Evolutionary conservation across 192 early-diverging fungal genomes (phyloP), one percentile per base, ranked within the genome.

Genomic region (Glomus cerebriforme): DNA sequence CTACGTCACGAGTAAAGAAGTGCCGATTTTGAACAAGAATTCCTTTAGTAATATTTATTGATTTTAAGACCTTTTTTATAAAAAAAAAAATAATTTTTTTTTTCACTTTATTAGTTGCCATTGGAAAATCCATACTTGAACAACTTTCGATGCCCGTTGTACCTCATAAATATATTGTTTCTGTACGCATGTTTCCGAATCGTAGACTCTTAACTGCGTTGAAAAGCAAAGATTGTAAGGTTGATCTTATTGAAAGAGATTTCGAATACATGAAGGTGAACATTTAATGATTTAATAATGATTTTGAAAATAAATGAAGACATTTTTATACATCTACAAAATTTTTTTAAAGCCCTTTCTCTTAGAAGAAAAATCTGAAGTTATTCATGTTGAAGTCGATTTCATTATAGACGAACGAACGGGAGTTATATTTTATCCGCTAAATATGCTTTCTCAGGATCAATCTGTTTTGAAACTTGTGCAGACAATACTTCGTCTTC

Each of bases 201-300:
- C 64, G 65, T 68, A 15, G 22, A 10, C 31, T 78, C 4, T 19
- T 78, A 17, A 37, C 66, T 15, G 67, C 77, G 6, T 59, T 78
- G 58, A 66, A 34, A 37, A 58, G 77, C 5, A 29, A 59, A 29
- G 15, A 78, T 37, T 78, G 65, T 34, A 78, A 78, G 10, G 35
- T 78, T 5, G 77, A 78, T 32, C 13, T 78, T 34, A 32, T 78
- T 26, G 77, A 78, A 59, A 27, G 77, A 22, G 77, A 78, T 68
- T 78, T 78, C 34, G 77, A 78, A 68, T 78, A 68, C 22, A 9
- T 78, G 32, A 78, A 63, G 39, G 62, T 78, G 58, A 54, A 26
- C 45, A 10, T 59, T 24, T 9, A 27, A n/a, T n/a, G n/a, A n/a
- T n/a, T n/a, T n/a, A n/a, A n/a, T n/a, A n/a, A n/a, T n/a, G n/a